Evolutionary conservation across 1,284 basidiomycete species (phyloP).

Genomic region (Ustilago cynodontis): DNA sequence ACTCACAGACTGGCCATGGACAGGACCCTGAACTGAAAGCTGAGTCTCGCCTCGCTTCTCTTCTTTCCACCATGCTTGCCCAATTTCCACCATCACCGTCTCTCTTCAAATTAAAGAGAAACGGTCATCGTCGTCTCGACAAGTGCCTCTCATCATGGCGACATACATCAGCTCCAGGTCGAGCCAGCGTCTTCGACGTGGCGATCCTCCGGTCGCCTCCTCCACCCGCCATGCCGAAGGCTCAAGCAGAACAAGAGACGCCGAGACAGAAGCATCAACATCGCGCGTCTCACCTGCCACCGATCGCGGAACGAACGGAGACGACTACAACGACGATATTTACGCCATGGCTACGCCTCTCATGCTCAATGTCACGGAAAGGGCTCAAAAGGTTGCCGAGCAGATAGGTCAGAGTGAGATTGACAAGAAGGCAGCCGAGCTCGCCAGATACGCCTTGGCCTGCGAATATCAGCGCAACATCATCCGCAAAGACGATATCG

Average conservation of each 20-base stretch:
- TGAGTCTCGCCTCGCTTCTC: neutral
- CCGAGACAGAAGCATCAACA: neutral
- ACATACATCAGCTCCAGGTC: constrained; percentile 20
- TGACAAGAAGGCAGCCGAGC: constrained; percentile 50
- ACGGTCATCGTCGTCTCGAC: neutral
- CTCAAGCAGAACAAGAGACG: constrained; percentile 11
- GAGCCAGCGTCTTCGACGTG: constrained; percentile 21
- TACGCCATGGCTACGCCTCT: neutral
- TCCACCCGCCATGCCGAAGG: constrained; percentile 20
- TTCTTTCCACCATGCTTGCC: too few relatives aligned
- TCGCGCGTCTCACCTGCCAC: neutral
- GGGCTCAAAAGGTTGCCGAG: constrained; percentile 28
- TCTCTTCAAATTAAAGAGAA: neutral
- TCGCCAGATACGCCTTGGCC: constrained; percentile 55
- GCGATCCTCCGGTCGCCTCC: constrained; percentile 17
- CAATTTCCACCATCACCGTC: neutral
- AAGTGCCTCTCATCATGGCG: constrained; percentile 9
- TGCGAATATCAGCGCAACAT: constrained; percentile 46
- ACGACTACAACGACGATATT: neutral
- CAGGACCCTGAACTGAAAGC: constrained; percentile 8
- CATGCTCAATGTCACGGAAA: constrained; percentile 29
- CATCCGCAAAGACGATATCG: constrained; percentile 52
- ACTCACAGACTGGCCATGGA: neutral
- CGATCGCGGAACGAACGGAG: neutral
- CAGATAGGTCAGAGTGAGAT: constrained; percentile 40